Percentiles rank a stretch among this genome's conserved stretches.
Evolutionary conservation across 129 eudicot genomes (phyloP).

Genomic region (Tagetes patula): DNA sequence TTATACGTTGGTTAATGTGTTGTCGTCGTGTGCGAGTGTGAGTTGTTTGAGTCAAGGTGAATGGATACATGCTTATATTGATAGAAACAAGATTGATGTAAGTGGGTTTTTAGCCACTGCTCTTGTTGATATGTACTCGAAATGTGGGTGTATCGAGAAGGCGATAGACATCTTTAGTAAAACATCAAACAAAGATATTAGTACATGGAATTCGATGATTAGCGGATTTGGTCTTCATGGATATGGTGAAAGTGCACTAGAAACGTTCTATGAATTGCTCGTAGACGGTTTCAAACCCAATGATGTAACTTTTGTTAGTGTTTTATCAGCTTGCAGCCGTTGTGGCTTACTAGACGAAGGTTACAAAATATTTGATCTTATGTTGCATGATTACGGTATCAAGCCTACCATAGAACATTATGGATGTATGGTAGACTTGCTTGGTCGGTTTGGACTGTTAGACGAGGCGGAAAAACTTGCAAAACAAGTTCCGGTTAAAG

Average conservation of each 20-base stretch:
- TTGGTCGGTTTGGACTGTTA: conserved; percentile 49
- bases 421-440: conserved; percentile 53
- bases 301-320: conserved; percentile 47
- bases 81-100: conserved; percentile 31
- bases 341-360: conserved; percentile 44
- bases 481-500: conserved; percentile 27
- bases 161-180: conserved; percentile 37
- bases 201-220: conserved; percentile 53
- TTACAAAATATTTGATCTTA: conserved; percentile 38
- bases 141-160: conserved; percentile 49
- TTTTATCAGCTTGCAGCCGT: conserved; percentile 52
- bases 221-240: conserved; percentile 43
- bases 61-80: conserved; percentile 41
- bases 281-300: conserved; percentile 41
- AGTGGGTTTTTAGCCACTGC: conserved; percentile 48
- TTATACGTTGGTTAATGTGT: conserved; percentile 40
- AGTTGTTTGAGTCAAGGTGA: conserved; percentile 48
- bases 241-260: conserved; percentile 26
- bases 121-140: conserved; percentile 50
- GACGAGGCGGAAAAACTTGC: conserved; percentile 46
- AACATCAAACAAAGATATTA: conserved; percentile 40
- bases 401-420: conserved; percentile 45
- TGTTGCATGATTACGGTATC: conserved; percentile 37
- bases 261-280: conserved; percentile 33
- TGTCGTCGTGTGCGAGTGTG: conserved; percentile 41